A percentile compares a stretch with the other conserved stretches of the same genome.
Evolutionary conservation across 2,329 filamentous ascomycete species (phyloP).

Genomic region (Ceratocystis colombiana): DNA sequence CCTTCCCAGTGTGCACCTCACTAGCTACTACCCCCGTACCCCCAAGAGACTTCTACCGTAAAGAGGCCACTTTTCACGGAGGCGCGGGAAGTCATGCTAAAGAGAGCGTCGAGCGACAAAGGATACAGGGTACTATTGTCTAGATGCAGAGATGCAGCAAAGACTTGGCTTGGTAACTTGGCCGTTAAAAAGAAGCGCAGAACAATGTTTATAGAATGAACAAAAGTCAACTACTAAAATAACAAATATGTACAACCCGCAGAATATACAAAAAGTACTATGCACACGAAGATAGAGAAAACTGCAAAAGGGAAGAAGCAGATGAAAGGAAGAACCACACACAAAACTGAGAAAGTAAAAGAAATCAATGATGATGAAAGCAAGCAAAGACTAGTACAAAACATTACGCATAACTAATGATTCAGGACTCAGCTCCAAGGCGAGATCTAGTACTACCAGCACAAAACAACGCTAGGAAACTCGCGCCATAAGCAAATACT

Average conservation of each 20-base stretch:
- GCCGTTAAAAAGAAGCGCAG: neutral
- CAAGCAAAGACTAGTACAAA: no score
- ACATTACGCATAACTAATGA: no score
- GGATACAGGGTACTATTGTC: conserved; percentile 6
- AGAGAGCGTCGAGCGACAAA: neutral
- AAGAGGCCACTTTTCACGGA: conserved; percentile 14
- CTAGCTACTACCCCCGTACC: conserved; percentile 49
- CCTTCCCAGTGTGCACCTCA: conserved; percentile 49
- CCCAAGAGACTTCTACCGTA: conserved; percentile 50
- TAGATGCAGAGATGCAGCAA: neutral
- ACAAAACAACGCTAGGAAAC: neutral
- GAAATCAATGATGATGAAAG: neutral
- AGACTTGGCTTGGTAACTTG: neutral
- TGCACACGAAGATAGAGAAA: no score
- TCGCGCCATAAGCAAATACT: neutral
- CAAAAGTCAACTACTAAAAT: neutral
- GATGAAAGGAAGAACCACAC: neutral
- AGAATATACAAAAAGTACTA: neutral
- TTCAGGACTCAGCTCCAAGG: neutral
- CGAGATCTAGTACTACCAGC: no score
- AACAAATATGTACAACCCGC: neutral
- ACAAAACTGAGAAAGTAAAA: neutral
- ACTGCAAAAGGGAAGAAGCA: no score
- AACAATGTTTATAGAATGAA: conserved; percentile 12
- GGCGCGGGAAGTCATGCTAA: neutral